Conservation (phyloP, 441 rosid species). For the Bruguiera hainesii region DNA sequence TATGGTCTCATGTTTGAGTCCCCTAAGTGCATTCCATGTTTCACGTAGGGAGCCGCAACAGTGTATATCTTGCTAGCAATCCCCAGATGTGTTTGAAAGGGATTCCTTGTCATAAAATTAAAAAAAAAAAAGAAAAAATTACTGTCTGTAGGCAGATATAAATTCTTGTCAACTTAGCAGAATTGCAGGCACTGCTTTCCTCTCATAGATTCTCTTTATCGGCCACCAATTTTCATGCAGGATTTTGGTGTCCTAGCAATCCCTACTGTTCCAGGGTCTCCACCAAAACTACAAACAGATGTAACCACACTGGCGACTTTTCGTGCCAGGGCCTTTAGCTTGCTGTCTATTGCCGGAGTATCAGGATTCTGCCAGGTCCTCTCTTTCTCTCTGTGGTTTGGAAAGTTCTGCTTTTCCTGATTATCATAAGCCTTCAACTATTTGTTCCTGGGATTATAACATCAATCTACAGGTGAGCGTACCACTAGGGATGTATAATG, state of each 20-base stretch:
- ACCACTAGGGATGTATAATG: conserved; percentile 57
- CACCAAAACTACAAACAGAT: conserved; percentile 68
- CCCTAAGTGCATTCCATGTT: too few relatives aligned
- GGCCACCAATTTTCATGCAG: conserved; percentile 27
- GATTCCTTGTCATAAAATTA: too few relatives aligned
- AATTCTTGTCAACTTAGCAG: not conserved
- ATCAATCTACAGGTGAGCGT: conserved; percentile 54
- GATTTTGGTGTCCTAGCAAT: conserved; percentile 64
- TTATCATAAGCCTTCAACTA: not conserved
- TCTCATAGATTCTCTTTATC: not conserved
- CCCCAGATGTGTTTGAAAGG: too few relatives aligned
- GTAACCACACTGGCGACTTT: conserved; percentile 44
- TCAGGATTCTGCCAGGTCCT: conserved; percentile 93
- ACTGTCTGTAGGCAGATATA: too few relatives aligned
- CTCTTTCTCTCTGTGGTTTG: conserved; percentile 8
- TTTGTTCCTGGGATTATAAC: not conserved
- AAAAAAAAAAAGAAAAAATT: too few relatives aligned
- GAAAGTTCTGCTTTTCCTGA: not conserved
- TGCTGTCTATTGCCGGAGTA: conserved; percentile 68
- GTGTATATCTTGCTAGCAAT: too few relatives aligned
- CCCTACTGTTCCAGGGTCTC: conserved; percentile 85
- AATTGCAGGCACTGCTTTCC: too few relatives aligned
- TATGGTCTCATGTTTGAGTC: too few relatives aligned
- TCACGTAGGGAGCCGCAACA: too few relatives aligned
- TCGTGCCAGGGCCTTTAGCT: conserved; percentile 61